Evolutionary conservation across 2,329 filamentous ascomycete genomes (phyloP).

Genomic region (Claviceps spartinae): DNA sequence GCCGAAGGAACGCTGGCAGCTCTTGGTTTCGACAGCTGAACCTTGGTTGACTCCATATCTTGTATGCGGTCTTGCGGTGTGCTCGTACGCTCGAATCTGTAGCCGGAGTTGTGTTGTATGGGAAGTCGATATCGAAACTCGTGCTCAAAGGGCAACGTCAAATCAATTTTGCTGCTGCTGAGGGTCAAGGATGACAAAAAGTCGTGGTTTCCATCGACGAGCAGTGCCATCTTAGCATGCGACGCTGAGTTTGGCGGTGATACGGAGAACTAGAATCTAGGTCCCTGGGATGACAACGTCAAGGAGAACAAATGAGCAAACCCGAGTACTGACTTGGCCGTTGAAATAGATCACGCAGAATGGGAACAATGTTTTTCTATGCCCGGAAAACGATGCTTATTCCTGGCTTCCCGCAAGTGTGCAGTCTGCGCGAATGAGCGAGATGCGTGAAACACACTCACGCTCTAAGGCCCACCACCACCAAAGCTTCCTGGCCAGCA

Average conservation of each 20-base stretch:
- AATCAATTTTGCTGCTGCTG: neutral
- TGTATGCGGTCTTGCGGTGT: neutral
- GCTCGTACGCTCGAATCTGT: neutral
- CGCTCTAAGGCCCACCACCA: neutral
- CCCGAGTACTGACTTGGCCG: neutral
- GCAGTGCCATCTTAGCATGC: neutral
- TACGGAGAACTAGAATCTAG: neutral
- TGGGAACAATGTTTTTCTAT: neutral
- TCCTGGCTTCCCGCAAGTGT: neutral
- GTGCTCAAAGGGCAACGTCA: conserved; percentile 2
- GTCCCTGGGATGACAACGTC: neutral
- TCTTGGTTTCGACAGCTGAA: neutral
- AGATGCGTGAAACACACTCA: neutral
- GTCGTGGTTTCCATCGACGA: neutral
- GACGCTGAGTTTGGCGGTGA: neutral
- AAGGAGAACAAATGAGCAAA: neutral
- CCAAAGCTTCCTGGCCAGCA: neutral
- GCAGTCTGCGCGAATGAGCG: neutral
- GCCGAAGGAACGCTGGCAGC: neutral
- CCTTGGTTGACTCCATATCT: neutral
- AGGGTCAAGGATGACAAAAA: neutral
- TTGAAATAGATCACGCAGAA: neutral
- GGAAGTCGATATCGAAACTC: neutral
- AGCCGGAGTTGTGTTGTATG: neutral
- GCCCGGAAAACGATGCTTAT: neutral